phyloP scores from a whole-genome alignment of 2,329 filamentous ascomycete genomes.

The Scleromitrula shiraiana region DNA sequence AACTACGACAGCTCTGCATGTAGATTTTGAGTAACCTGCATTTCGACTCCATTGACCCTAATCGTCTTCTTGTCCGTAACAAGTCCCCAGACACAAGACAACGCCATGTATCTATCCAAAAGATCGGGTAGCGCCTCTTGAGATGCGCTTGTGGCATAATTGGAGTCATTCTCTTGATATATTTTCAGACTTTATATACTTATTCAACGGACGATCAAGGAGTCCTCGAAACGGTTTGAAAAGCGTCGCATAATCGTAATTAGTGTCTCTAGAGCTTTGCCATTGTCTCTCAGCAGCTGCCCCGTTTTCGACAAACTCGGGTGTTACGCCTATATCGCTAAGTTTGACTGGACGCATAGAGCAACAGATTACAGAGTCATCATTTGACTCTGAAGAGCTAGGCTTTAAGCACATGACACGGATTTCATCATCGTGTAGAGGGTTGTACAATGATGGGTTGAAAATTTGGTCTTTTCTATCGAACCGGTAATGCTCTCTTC shows the following conservation, averaged over 20 bases:
- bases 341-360: neutral
- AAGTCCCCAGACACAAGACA: conserved; percentile 6
- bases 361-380: neutral
- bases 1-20: neutral
- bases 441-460: neutral
- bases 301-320: neutral
- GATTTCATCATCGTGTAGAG: neutral
- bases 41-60: neutral
- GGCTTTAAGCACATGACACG: conserved; percentile 2
- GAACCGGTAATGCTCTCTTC: too few relatives aligned
- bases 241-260: neutral
- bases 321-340: neutral
- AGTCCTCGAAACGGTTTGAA: conserved; percentile 1
- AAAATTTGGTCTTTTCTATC: too few relatives aligned
- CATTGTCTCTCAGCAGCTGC: neutral
- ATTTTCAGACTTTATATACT: neutral
- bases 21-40: conserved; percentile 1
- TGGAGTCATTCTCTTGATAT: neutral
- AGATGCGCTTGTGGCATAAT: too few relatives aligned
- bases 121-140: neutral
- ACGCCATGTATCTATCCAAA: conserved; percentile 3
- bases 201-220: conserved; percentile 1
- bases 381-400: neutral
- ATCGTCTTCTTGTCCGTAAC: neutral
- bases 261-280: neutral